A percentile compares a stretch with the other conserved stretches of the same genome.
Evolutionary conservation across 2,329 filamentous ascomycete species (phyloP).

Genomic region (Colletotrichum liriopes): DNA sequence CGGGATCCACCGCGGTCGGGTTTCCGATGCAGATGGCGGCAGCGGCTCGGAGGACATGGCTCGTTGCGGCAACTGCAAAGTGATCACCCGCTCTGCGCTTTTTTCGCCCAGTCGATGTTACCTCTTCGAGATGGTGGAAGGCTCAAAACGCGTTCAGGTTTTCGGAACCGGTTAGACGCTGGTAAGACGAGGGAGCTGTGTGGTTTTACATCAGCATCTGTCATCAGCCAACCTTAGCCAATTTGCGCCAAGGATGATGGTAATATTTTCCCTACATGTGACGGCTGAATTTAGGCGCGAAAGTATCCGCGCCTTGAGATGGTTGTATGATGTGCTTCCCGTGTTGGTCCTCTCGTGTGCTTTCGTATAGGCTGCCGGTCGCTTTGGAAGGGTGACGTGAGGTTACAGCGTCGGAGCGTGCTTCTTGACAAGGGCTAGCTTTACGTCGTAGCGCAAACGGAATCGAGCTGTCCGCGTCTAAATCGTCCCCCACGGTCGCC

Average conservation of each 20-base stretch:
- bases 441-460: conserved; percentile 26
- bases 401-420: conserved; percentile 28
- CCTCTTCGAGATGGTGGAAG: background rate
- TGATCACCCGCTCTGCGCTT: conserved; percentile 5
- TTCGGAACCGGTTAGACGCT: background rate
- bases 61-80: conserved; percentile 32
- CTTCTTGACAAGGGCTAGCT: conserved; percentile 15
- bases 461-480: conserved; percentile 39
- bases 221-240: conserved; percentile 12
- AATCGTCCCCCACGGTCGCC: conserved; percentile 17
- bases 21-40: conserved; percentile 30
- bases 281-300: conserved; percentile 31
- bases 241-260: background rate
- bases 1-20: conserved; percentile 24
- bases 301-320: conserved; percentile 13
- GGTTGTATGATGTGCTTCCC: conserved; percentile 24
- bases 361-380: conserved; percentile 11
- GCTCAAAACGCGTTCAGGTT: background rate
- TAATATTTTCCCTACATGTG: background rate
- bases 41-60: conserved; percentile 36
- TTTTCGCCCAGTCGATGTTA: conserved; percentile 5
- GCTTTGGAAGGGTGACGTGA: conserved; percentile 29
- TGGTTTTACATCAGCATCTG: conserved; percentile 41
- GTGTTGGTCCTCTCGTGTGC: conserved; percentile 7
- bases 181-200: background rate